Evolutionary conservation across 2,329 filamentous ascomycete species (phyloP), one percentile per base, ranked within the genome.

Genomic region (Chaetomium globosum): DNA sequence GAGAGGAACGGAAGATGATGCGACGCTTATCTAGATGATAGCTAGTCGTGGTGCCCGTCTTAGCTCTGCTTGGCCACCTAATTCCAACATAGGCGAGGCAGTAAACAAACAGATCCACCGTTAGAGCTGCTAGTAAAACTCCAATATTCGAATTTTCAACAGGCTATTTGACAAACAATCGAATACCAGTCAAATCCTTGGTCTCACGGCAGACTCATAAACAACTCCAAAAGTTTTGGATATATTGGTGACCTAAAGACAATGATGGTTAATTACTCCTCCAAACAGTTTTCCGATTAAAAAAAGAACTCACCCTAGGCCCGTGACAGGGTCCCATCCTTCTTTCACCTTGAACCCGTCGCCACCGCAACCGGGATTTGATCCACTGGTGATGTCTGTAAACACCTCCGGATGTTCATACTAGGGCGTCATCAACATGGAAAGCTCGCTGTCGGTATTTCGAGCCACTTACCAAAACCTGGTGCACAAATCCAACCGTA

Each of bases 401-500:
- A 74, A 72, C 3, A 74, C 68, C 60, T 73, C 73, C 3, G 72
- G 72, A 16, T 74, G 70, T 13, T 65, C 61, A 60, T 74, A 74
- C 71, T 73, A 26, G 9, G 5, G 2, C 26, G 23, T 7, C 31
- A 23, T 36, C 16, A 65, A 54, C 12, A 28, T 16, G 12, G 7
- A 30, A 30, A 10, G 10, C 26, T 2, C 23, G 10, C 13, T 16
- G 10, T 6, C 3, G 4, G 23, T 23, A 6, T 3, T 31, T n/a
- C 13, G 57, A 19, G 51, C 8, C 10, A 64, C 71, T 65, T 71
- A 67, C 80, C 77, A 85, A 70, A 49, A 80, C 78, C 0, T 79
- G 82, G 59, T 85, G 82, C 23, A 85, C 72, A 68, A 85, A 85
- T 0, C 83, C 83, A 12, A 85, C 77, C 0, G 81, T 74, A 5